These are phyloP conservation scores for Globisporangium cylindrosporum DNA, from an alignment of 352 stramenopile genomes.

Conservation along the genomic window DNA sequence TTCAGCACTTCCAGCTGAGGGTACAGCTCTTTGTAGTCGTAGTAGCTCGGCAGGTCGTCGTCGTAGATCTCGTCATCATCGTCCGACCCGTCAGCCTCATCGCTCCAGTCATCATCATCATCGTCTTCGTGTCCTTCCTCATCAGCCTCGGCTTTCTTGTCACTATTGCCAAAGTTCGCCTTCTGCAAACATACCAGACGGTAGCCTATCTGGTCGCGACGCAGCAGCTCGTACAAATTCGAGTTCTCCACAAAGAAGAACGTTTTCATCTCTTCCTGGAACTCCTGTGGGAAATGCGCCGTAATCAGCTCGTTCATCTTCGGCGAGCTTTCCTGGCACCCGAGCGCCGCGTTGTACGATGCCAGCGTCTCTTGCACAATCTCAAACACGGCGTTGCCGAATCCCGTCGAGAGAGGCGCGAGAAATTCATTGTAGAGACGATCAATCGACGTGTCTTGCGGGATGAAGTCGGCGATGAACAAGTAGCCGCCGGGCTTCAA, in stretches of 20 bases:
- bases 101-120: conserved; percentile 27
- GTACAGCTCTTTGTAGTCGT: conserved; percentile 68
- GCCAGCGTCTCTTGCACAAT: conserved; percentile 48
- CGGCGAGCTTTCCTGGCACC: conserved; percentile 38
- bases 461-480: conserved; percentile 71
- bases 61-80: conserved; percentile 64
- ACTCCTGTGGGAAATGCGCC: conserved; percentile 38
- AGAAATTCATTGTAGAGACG: conserved; percentile 39
- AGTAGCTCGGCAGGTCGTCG: conserved; percentile 72
- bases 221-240: conserved; percentile 41
- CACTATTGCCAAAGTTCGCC: background rate
- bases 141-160: background rate
- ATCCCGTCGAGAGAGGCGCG: conserved; percentile 25
- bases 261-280: conserved; percentile 47
- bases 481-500: conserved; percentile 57
- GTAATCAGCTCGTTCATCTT: conserved; percentile 33
- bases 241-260: conserved; percentile 58
- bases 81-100: conserved; percentile 17
- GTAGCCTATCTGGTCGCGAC: conserved; percentile 48
- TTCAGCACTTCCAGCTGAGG: conserved; percentile 76
- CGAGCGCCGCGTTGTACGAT: conserved; percentile 40
- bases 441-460: conserved; percentile 31
- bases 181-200: conserved; percentile 49
- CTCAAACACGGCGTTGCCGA: conserved; percentile 27
- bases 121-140: conserved; percentile 23